Conservation (phyloP, 1,284 basidiomycete species). For the Tylopilus orsonianus region DNA sequence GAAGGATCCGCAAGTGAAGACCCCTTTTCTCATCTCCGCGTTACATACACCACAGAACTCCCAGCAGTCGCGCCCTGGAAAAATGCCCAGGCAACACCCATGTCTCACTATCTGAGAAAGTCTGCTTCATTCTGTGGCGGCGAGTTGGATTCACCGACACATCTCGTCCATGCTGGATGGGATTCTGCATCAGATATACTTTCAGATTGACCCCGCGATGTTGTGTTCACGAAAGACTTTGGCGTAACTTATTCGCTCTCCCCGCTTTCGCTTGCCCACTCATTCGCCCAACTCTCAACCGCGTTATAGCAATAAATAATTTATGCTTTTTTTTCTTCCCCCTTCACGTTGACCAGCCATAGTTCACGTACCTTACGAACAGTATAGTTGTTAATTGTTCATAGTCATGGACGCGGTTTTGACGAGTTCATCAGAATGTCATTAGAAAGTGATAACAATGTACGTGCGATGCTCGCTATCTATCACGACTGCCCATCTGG, state of each 20-base stretch:
- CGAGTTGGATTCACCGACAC: slow-evolving; percentile 41
- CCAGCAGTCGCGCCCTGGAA: slow-evolving; percentile 43
- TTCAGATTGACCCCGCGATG: slow-evolving; percentile 30
- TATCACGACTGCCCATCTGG: slow-evolving; percentile 69
- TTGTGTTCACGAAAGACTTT: slow-evolving; percentile 7
- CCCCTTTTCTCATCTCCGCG: slow-evolving; percentile 38
- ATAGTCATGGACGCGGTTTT: slow-evolving; percentile 26
- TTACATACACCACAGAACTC: slow-evolving; percentile 37
- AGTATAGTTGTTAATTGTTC: slow-evolving; percentile 36
- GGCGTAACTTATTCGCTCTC: slow-evolving; percentile 31
- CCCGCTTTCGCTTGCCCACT: slow-evolving; percentile 16
- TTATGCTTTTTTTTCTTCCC: slow-evolving; percentile 22
- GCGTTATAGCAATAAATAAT: slow-evolving; percentile 32
- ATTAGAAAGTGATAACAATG: slow-evolving; percentile 24
- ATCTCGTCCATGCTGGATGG: slow-evolving; percentile 59
- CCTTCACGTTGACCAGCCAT: slow-evolving; percentile 12
- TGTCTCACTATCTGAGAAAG: slow-evolving; percentile 39
- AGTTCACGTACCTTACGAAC: slow-evolving; percentile 29
- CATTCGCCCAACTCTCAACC: slow-evolving; percentile 21
- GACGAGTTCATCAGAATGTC: slow-evolving; percentile 15
- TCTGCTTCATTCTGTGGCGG: slow-evolving; percentile 40
- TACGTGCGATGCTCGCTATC: slow-evolving; percentile 19
- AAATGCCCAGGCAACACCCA: slow-evolving; percentile 38
- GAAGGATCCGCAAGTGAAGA: slow-evolving; percentile 34
- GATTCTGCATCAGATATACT: slow-evolving; percentile 50